A percentile compares a stretch with the other conserved stretches of the same genome.
phyloP scores from a whole-genome alignment of 116 monocot species.

The Dioscorea cayenensis region DNA sequence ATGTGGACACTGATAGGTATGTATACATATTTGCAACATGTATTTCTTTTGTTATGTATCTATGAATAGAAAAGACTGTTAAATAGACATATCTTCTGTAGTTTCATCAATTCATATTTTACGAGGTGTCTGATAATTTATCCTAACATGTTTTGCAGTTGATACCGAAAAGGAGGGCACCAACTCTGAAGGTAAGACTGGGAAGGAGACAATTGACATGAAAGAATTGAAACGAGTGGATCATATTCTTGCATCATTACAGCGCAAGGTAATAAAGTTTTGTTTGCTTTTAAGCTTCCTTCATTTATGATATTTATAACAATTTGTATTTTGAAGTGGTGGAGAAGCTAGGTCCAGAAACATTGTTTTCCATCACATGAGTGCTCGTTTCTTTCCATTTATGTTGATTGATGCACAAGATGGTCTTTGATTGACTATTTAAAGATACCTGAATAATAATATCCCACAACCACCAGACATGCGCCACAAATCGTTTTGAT shows the following conservation, averaged over 20 bases:
- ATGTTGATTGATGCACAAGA: background rate
- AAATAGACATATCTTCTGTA: too few relatives aligned
- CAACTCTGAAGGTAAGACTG: constrained; percentile 42
- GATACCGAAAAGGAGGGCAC: constrained; percentile 57
- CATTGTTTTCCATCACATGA: too few relatives aligned
- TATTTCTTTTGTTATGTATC: too few relatives aligned
- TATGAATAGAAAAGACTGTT: too few relatives aligned
- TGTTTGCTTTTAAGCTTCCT: background rate
- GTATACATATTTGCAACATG: too few relatives aligned
- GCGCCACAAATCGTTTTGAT: too few relatives aligned
- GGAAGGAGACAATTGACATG: constrained; percentile 74
- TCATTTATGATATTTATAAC: too few relatives aligned
- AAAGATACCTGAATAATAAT: too few relatives aligned
- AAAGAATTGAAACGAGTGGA: constrained; percentile 94
- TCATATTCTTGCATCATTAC: constrained; percentile 73
- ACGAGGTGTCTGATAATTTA: background rate
- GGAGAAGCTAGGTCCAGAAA: background rate
- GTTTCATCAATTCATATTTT: background rate
- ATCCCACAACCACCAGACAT: too few relatives aligned
- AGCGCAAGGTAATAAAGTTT: constrained; percentile 47
- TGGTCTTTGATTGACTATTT: background rate
- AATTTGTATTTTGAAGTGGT: background rate
- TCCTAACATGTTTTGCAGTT: constrained; percentile 27
- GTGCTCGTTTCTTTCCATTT: background rate
- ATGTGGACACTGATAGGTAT: too few relatives aligned